A percentile compares a stretch with the other conserved stretches of the same genome.
These are phyloP conservation scores for Chlamydomonas incerta DNA, from an alignment of 139 green algal species.

Conservation along the genomic window DNA sequence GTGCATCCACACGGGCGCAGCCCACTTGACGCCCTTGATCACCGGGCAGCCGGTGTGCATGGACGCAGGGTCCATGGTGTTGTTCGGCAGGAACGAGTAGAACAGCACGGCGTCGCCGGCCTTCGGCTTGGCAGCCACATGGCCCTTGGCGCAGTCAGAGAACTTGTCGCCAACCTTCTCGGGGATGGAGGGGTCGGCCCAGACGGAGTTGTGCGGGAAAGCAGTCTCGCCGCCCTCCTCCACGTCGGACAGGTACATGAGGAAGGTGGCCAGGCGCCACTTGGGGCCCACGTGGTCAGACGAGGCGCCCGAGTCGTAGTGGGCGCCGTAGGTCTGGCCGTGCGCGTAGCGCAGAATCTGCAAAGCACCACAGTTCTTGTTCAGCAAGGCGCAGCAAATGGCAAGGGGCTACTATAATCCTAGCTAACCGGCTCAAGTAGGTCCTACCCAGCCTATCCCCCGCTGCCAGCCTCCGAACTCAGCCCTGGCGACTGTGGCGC, in stretches of 20 bases:
- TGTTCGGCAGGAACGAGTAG: constrained; percentile 53
- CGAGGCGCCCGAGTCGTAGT: constrained; percentile 60
- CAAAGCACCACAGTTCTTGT: too few relatives aligned
- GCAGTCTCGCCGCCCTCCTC: constrained; percentile 71
- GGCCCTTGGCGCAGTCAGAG: constrained; percentile 70
- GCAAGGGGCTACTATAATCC: too few relatives aligned
- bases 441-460: too few relatives aligned
- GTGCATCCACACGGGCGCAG: constrained; percentile 56
- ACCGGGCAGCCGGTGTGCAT: constrained; percentile 64
- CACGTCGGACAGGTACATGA: constrained; percentile 79
- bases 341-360: constrained; percentile 64
- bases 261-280: constrained; percentile 68
- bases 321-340: constrained; percentile 66
- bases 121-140: constrained; percentile 72
- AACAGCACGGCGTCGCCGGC: constrained; percentile 61
- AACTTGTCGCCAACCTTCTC: constrained; percentile 43
- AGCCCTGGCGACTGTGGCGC: too few relatives aligned
- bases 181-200: constrained; percentile 49
- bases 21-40: constrained; percentile 61
- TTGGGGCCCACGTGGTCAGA: constrained; percentile 48
- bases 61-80: constrained; percentile 48
- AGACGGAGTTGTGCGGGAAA: constrained; percentile 66
- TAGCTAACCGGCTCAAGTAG: too few relatives aligned
- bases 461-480: too few relatives aligned
- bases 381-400: too few relatives aligned